A percentile compares a stretch with the other conserved stretches of the same genome.
phyloP scores from a whole-genome alignment of 2,329 filamentous ascomycete species.

The Aspergillus arachidicola region DNA sequence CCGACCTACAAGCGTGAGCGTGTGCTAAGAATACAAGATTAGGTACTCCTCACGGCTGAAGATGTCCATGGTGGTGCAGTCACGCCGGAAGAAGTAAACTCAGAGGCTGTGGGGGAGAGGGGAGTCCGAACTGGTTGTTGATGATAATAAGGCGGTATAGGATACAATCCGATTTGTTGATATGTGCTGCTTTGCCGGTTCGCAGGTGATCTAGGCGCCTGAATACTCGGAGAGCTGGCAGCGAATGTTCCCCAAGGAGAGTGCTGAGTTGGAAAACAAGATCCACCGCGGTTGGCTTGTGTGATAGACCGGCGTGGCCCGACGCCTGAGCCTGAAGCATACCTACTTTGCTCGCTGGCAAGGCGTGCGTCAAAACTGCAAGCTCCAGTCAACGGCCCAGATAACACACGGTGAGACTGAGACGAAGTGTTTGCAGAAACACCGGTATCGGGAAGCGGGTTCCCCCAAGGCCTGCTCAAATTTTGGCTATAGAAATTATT shows the following conservation, averaged over 20 bases:
- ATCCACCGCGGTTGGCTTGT: slow-evolving; percentile 34
- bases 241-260: slow-evolving; percentile 38
- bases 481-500: slow-evolving; percentile 29
- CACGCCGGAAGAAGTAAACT: slow-evolving; percentile 62
- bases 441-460: slow-evolving; percentile 22
- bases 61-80: slow-evolving; percentile 34
- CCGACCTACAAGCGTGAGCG: slow-evolving; percentile 27
- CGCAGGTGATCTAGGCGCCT: slow-evolving; percentile 30
- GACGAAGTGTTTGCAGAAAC: slow-evolving; percentile 25
- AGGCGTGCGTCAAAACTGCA: slow-evolving; percentile 33
- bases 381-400: slow-evolving; percentile 33
- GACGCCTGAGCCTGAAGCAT: slow-evolving; percentile 26
- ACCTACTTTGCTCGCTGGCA: slow-evolving; percentile 34
- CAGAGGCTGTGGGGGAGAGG: slow-evolving; percentile 72
- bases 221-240: slow-evolving; percentile 26
- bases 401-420: slow-evolving; percentile 38
- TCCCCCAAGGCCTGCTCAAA: slow-evolving; percentile 34
- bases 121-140: slow-evolving; percentile 64
- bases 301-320: slow-evolving; percentile 33
- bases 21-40: slow-evolving; percentile 11
- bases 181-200: slow-evolving; percentile 35
- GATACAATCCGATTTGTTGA: slow-evolving; percentile 40
- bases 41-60: slow-evolving; percentile 56
- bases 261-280: slow-evolving; percentile 36
- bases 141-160: slow-evolving; percentile 53